phyloP scores from a whole-genome alignment of 495 filamentous ascomycete genomes.

The Cercophora sp. region DNA sequence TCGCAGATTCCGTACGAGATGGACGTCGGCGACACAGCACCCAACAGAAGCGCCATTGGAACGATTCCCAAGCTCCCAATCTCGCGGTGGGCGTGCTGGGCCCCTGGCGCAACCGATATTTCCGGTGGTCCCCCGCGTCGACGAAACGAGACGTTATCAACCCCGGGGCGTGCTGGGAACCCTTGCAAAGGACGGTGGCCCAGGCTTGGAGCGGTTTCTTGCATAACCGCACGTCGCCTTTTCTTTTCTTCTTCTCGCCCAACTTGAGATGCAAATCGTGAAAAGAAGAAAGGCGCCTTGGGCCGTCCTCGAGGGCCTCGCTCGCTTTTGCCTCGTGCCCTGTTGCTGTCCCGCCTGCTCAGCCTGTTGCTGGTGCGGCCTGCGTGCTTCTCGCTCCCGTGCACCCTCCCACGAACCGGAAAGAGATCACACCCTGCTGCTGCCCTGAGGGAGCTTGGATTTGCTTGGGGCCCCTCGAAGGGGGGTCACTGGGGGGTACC shows the following conservation, averaged over 20 bases:
- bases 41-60: background rate
- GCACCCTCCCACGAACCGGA: slow-evolving; percentile 16
- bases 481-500: background rate
- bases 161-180: too few species aligned
- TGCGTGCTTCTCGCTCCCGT: slow-evolving; percentile 13
- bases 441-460: slow-evolving; percentile 11
- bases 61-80: slow-evolving; percentile 4
- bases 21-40: background rate
- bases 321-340: background rate
- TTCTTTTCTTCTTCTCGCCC: too few species aligned
- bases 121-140: slow-evolving; percentile 14
- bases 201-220: too few species aligned
- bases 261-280: too few species aligned
- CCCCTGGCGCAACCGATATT: slow-evolving; percentile 11
- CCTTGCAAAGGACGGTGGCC: too few species aligned
- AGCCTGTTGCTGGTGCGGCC: slow-evolving; percentile 6
- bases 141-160: slow-evolving; percentile 5
- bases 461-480: background rate
- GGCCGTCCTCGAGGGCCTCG: background rate
- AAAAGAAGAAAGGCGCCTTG: background rate
- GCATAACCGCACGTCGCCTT: too few species aligned
- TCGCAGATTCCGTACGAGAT: too few species aligned
- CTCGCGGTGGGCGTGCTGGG: background rate
- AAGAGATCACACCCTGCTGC: slow-evolving; percentile 20
- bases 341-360: background rate